A percentile compares a stretch with the other conserved stretches of the same genome.
These are phyloP conservation scores for Neurospora discreta DNA, from an alignment of 495 filamentous ascomycete genomes.

Conservation along the genomic window DNA sequence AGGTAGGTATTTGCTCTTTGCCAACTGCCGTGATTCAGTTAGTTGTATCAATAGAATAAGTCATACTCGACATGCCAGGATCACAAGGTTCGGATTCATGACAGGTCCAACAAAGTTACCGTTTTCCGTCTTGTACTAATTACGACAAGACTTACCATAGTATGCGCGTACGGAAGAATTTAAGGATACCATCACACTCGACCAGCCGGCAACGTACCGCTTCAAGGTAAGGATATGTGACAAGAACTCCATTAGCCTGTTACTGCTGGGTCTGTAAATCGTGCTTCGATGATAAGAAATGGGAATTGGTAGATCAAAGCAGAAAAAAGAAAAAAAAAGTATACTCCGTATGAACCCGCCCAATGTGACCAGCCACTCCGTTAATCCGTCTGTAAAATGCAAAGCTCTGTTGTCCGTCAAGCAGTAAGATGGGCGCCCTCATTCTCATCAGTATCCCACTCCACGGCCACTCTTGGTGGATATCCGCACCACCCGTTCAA, in stretches of 20 bases:
- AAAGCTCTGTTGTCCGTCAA: neutral
- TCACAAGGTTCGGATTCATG: neutral
- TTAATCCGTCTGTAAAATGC: neutral
- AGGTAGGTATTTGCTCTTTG: neutral
- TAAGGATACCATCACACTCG: neutral
- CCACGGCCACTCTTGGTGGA: neutral
- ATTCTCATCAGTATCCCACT: neutral
- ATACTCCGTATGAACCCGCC: constrained; percentile 9
- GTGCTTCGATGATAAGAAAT: neutral
- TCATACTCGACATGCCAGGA: neutral
- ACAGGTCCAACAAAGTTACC: neutral
- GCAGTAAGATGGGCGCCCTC: neutral
- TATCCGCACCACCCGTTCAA: neutral
- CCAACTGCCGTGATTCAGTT: neutral
- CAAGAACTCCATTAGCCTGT: neutral
- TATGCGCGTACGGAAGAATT: neutral
- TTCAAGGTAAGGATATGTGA: neutral
- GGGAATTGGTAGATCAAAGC: neutral
- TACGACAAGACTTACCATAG: neutral
- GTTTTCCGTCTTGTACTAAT: neutral
- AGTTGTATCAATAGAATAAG: neutral
- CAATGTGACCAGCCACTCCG: constrained; percentile 5
- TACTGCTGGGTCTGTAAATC: neutral
- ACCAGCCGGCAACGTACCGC: neutral
- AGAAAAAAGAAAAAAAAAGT: constrained; percentile 1